Conservation (phyloP, 176 grass and related monocot species). For the Carex littledalei region DNA sequence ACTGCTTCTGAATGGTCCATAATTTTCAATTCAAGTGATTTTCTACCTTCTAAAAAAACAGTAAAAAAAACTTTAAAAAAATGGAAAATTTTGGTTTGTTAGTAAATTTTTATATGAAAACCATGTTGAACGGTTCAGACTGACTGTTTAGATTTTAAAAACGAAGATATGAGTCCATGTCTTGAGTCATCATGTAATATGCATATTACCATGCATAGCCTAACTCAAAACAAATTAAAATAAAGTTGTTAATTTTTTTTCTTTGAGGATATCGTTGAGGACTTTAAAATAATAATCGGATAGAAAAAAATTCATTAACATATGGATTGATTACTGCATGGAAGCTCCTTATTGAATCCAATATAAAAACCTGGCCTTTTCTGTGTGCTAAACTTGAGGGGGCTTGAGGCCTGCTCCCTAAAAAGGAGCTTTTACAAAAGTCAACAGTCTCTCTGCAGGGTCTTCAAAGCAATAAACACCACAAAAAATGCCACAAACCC, state of each 20-base stretch:
- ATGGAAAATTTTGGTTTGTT: too few relatives aligned
- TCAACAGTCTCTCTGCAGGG: conserved; percentile 22
- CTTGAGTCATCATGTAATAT: too few relatives aligned
- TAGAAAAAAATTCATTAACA: not conserved
- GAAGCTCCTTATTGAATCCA: not conserved
- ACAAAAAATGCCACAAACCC: not conserved
- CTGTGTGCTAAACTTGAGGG: conserved; percentile 28
- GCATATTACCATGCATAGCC: too few relatives aligned
- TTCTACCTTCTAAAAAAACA: too few relatives aligned
- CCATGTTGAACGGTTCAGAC: too few relatives aligned
- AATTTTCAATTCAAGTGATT: too few relatives aligned
- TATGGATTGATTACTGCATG: not conserved
- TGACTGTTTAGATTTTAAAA: too few relatives aligned
- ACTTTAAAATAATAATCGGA: not conserved
- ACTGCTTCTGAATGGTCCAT: too few relatives aligned
- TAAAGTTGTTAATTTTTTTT: not conserved
- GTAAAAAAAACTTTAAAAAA: too few relatives aligned
- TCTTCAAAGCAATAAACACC: conserved; percentile 15
- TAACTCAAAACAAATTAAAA: not conserved
- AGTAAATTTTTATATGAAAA: too few relatives aligned
- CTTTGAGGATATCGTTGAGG: not conserved
- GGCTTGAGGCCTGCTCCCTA: conserved; percentile 24
- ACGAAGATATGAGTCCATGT: too few relatives aligned
- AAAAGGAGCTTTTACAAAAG: conserved; percentile 16
- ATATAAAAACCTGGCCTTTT: conserved; percentile 8